These are phyloP conservation scores for Simplicillium aogashimaense DNA, from an alignment of 2,329 filamentous ascomycete genomes.

Conservation along the genomic window DNA sequence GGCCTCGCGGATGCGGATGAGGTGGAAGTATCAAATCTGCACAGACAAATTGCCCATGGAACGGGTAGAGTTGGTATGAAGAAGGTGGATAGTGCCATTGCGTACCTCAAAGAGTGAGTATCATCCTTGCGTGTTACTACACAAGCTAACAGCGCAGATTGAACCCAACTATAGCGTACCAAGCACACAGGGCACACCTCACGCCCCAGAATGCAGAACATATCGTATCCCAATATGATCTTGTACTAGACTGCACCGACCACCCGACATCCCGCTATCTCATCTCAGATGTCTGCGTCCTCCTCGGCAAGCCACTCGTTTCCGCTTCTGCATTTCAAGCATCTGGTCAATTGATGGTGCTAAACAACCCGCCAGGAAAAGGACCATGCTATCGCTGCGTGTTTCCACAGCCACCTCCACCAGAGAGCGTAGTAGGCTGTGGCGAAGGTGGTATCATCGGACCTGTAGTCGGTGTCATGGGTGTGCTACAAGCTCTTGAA, in stretches of 20 bases:
- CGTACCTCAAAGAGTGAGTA: constrained; percentile 43
- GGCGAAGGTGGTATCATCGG: constrained; percentile 90
- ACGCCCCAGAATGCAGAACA: constrained; percentile 56
- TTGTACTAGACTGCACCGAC: constrained; percentile 92
- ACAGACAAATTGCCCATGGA: constrained; percentile 79
- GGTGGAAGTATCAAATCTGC: constrained; percentile 84
- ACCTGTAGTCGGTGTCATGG: constrained; percentile 88
- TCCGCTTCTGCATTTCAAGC: constrained; percentile 83
- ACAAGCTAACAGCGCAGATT: constrained; percentile 35
- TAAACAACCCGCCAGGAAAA: constrained; percentile 68
- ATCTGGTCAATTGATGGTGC: constrained; percentile 80
- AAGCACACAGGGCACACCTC: constrained; percentile 54
- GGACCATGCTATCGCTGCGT: constrained; percentile 92
- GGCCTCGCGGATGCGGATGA: constrained; percentile 81
- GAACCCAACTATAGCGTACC: constrained; percentile 62
- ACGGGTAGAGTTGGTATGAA: constrained; percentile 59
- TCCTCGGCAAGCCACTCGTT: constrained; percentile 69
- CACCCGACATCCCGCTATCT: constrained; percentile 86
- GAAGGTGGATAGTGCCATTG: constrained; percentile 72
- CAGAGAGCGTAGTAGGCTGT: constrained; percentile 73
- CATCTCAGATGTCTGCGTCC: constrained; percentile 80
- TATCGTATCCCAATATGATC: constrained; percentile 62
- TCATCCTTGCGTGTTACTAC: background rate
- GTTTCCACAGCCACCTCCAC: constrained; percentile 78
- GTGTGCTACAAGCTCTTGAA: constrained; percentile 82